Percentiles rank a stretch among this genome's conserved stretches.
Evolutionary conservation across 441 rosid species (phyloP).

Genomic region (Breynia disticha): DNA sequence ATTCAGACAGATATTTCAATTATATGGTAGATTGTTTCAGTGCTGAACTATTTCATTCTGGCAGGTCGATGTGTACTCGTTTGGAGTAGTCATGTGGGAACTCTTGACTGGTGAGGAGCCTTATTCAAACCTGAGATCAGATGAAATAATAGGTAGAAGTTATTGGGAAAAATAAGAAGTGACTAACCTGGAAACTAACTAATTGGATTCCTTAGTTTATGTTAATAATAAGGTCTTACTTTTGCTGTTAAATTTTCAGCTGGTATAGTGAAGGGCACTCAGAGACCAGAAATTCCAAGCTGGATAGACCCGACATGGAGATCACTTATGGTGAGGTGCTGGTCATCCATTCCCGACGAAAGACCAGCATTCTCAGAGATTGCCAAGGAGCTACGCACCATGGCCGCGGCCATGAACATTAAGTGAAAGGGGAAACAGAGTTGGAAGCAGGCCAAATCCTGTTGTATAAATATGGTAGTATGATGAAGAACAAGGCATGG

Average conservation of each 20-base stretch:
- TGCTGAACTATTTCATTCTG: too few species aligned
- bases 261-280: slow-evolving; percentile 55
- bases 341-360: slow-evolving; percentile 50
- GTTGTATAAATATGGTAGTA: too few species aligned
- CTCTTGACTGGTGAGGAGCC: slow-evolving; percentile 66
- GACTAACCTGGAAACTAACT: too few species aligned
- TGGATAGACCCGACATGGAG: slow-evolving; percentile 47
- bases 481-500: too few species aligned
- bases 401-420: too few species aligned
- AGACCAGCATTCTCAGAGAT: slow-evolving; percentile 53
- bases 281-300: slow-evolving; percentile 49
- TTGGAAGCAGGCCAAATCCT: too few species aligned
- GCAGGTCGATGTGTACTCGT: slow-evolving; percentile 69
- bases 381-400: slow-evolving; percentile 35
- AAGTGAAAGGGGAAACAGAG: too few species aligned
- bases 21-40: slow-evolving; percentile 1
- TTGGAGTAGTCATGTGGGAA: slow-evolving; percentile 63
- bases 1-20: background rate
- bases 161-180: too few species aligned
- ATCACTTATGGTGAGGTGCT: slow-evolving; percentile 60
- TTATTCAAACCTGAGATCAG: slow-evolving; percentile 56
- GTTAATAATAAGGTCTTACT: background rate
- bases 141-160: slow-evolving; percentile 45
- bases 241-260: background rate
- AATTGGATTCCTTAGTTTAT: too few species aligned